Conservation (phyloP, 2,329 filamentous ascomycete species). For the Fusarium paranaense region DNA sequence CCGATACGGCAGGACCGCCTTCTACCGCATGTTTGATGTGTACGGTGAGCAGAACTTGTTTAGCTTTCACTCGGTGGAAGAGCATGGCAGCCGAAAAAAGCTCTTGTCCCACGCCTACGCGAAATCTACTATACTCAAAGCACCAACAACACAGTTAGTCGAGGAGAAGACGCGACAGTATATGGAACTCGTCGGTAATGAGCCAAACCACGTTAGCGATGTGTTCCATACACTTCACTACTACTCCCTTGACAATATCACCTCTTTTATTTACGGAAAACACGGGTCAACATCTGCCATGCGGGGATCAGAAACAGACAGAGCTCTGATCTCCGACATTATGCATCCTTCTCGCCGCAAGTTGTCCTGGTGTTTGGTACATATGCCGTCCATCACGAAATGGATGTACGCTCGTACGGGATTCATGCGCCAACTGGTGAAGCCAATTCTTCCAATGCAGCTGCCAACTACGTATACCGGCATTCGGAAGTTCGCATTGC, state of each 20-base stretch:
- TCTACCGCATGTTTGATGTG: slow-evolving; percentile 68
- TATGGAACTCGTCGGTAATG: slow-evolving; percentile 11
- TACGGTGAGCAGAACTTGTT: slow-evolving; percentile 65
- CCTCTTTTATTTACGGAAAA: slow-evolving; percentile 27
- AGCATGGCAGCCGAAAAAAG: slow-evolving; percentile 64
- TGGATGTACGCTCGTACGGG: slow-evolving; percentile 22
- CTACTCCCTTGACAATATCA: slow-evolving; percentile 33
- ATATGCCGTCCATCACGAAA: slow-evolving; percentile 16
- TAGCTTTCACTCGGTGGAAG: slow-evolving; percentile 57
- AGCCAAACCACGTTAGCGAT: slow-evolving; percentile 26
- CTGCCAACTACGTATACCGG: slow-evolving; percentile 34
- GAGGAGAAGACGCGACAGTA: slow-evolving; percentile 33
- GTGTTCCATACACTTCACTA: slow-evolving; percentile 35
- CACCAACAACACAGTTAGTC: slow-evolving; percentile 18
- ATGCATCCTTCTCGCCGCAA: slow-evolving; percentile 31
- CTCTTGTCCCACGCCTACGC: slow-evolving; percentile 64
- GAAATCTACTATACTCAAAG: slow-evolving; percentile 56
- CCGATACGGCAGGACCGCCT: slow-evolving; percentile 60
- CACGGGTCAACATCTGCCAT: slow-evolving; percentile 28
- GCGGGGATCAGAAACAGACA: slow-evolving; percentile 15
- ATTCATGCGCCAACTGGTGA: neutral
- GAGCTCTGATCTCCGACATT: slow-evolving; percentile 25
- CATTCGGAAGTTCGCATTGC: slow-evolving; percentile 22
- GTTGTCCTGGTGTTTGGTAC: slow-evolving; percentile 29
- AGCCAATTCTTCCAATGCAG: slow-evolving; percentile 33